Base-by-base conservation (phyloP, 2,329 filamentous ascomycete genomes). In the Hymenotorrendiella dingleyae region DNA sequence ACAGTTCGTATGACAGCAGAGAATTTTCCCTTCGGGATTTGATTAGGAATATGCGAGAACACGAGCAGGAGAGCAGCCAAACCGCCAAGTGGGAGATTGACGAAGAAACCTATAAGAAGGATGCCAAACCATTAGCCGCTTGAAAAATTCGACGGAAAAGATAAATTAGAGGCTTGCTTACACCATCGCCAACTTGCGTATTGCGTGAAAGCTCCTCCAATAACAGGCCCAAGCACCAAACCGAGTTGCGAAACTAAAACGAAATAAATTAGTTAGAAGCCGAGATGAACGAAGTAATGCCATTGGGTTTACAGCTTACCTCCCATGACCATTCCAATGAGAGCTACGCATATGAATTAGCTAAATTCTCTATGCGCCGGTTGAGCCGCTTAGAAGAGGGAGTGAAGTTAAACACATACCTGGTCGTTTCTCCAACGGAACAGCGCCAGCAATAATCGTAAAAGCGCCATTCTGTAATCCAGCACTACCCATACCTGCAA, bases 401-500 rank as follows among this genome's bases (percentile, higher is more conserved):
- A n/a, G n/a, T n/a, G n/a, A 17, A 9, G 22, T 6, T 19, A n/a
- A n/a, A n/a, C n/a, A 26, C 23, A 19, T 38, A 28, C 36, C 27
- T 2, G 41, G 37, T 16, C 33, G 12, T 29, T 29, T 42, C 12
- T 26, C 16, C 27, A 46, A 12, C n/a, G 9, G 52, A 39, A 5
- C 54, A 54, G n/a, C 48, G 63, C 51, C 39, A 64, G 65, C 64
- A 34, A 75, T 63, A 29, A 78, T 73, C 7, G 64, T 74, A 50
- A 78, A 58, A 3, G 63, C 63, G 0, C 75, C 75, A 8, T 67
- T 72, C 44, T 67, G 63, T 2, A 78, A 49, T 0, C 69, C 76
- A 1, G 73, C 66, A 1, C 65, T 65, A 2, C 76, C 76, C 0
- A 70, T 46, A 0, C 76, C 76, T 0, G 74, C 71, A 2, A 79